phyloP scores from a whole-genome alignment of 139 green algal genomes.

The Chlamydomonas eustigma region DNA sequence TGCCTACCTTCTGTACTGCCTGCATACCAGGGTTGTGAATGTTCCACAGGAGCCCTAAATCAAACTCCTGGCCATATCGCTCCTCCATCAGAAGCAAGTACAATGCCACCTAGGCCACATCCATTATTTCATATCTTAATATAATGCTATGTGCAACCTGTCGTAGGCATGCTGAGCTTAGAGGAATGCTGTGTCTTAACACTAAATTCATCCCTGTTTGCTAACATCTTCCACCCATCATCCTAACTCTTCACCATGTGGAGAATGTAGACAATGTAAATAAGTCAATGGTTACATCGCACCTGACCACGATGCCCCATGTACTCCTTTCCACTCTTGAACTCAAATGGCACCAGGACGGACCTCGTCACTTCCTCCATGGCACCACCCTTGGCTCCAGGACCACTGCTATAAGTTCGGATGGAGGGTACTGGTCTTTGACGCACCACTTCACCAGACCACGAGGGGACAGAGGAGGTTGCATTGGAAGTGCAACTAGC shows the following conservation, averaged over 20 bases:
- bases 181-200: too few relatives aligned
- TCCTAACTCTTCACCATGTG: too few relatives aligned
- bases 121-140: background rate
- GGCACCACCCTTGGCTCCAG: background rate
- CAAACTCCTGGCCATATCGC: slow-evolving; percentile 53
- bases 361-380: background rate
- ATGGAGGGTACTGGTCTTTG: too few relatives aligned
- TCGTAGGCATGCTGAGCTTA: too few relatives aligned
- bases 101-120: background rate
- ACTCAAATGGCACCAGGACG: slow-evolving; percentile 84
- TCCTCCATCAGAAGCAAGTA: slow-evolving; percentile 83
- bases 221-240: too few relatives aligned
- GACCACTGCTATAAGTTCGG: background rate
- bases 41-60: slow-evolving; percentile 72
- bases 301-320: slow-evolving; percentile 71
- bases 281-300: background rate
- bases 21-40: slow-evolving; percentile 31
- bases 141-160: background rate
- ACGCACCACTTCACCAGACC: background rate
- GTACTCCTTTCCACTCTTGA: slow-evolving; percentile 84
- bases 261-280: too few relatives aligned
- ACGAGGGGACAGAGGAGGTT: background rate
- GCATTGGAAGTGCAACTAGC: background rate
- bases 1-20: background rate
- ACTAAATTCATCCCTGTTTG: too few relatives aligned